These are phyloP conservation scores for Fraxinus excelsior DNA, from an alignment of 257 asterid species.

Conservation along the genomic window DNA sequence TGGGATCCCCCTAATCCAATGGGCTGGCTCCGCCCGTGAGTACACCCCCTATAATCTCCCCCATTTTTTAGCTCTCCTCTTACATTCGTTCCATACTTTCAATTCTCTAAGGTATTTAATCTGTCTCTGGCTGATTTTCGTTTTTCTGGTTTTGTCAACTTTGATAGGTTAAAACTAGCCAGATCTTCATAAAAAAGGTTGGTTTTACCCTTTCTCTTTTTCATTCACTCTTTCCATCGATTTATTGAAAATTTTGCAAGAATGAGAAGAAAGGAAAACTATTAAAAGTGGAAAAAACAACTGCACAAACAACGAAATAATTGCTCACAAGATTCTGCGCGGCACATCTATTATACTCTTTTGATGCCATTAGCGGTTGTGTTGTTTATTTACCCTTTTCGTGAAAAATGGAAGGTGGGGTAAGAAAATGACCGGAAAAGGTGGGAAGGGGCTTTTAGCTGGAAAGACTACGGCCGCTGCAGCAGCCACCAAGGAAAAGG, in stretches of 20 bases:
- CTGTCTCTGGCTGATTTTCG: not conserved
- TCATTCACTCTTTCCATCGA: not conserved
- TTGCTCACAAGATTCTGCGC: no score
- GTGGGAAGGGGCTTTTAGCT: slow-evolving; percentile 52
- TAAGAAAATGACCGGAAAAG: slow-evolving; percentile 48
- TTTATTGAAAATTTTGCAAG: not conserved
- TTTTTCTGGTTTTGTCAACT: not conserved
- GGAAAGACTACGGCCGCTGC: slow-evolving; percentile 48
- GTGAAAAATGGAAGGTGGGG: no score
- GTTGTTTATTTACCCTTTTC: not conserved
- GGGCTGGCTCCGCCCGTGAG: no score
- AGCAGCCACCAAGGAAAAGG: slow-evolving; percentile 45
- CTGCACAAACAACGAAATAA: not conserved
- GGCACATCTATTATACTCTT: not conserved
- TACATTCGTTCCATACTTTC: not conserved
- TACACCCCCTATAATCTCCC: no score
- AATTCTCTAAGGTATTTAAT: not conserved
- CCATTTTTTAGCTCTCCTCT: not conserved
- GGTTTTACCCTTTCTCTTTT: not conserved
- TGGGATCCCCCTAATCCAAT: no score
- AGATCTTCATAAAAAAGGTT: not conserved
- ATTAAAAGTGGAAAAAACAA: not conserved
- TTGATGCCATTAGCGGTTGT: not conserved
- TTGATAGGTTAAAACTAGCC: not conserved
- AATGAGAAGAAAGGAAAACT: not conserved